Conservation (phyloP, 768 basidiomycete genomes). For the Psilocybe tampanensis region DNA sequence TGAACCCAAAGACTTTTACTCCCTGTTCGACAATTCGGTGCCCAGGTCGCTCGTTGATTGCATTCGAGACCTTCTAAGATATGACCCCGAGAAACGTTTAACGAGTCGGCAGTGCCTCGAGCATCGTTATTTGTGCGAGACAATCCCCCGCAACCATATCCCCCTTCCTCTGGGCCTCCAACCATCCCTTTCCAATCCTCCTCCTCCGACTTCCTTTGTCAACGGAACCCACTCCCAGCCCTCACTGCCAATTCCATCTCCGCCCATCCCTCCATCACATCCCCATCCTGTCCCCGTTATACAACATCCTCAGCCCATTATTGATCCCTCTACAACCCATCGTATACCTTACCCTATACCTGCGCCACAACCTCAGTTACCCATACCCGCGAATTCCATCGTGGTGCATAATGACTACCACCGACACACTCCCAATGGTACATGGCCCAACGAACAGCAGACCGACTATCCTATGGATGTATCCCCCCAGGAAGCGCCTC, state of each 20-base stretch:
- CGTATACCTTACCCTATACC: slow-evolving; percentile 50
- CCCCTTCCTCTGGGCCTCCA: slow-evolving; percentile 59
- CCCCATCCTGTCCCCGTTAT: slow-evolving; percentile 41
- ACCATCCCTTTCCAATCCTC: slow-evolving; percentile 38
- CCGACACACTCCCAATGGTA: slow-evolving; percentile 31
- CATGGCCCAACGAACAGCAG: slow-evolving; percentile 32
- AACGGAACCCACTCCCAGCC: slow-evolving; percentile 35
- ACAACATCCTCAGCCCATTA: slow-evolving; percentile 43
- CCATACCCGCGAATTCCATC: slow-evolving; percentile 20
- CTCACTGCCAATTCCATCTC: slow-evolving; percentile 35
- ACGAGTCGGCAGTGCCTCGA: slow-evolving; percentile 87
- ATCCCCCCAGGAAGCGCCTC: slow-evolving; percentile 46
- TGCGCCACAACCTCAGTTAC: slow-evolving; percentile 21
- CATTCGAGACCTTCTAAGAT: slow-evolving; percentile 89
- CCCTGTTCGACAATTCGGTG: slow-evolving; percentile 77
- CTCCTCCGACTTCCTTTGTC: slow-evolving; percentile 33
- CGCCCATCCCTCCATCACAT: slow-evolving; percentile 47
- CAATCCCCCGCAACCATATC: slow-evolving; percentile 64
- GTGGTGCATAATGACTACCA: slow-evolving; percentile 29
- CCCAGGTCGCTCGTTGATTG: slow-evolving; percentile 86
- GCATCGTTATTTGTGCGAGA: slow-evolving; percentile 88
- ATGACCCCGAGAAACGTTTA: slow-evolving; percentile 86
- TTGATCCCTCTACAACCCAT: slow-evolving; percentile 52
- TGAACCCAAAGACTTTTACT: slow-evolving; percentile 64
- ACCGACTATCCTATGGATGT: slow-evolving; percentile 66